A percentile compares a stretch with the other conserved stretches of the same genome.
phyloP scores from a whole-genome alignment of 495 filamentous ascomycete species.

The Tirmania nivea region DNA sequence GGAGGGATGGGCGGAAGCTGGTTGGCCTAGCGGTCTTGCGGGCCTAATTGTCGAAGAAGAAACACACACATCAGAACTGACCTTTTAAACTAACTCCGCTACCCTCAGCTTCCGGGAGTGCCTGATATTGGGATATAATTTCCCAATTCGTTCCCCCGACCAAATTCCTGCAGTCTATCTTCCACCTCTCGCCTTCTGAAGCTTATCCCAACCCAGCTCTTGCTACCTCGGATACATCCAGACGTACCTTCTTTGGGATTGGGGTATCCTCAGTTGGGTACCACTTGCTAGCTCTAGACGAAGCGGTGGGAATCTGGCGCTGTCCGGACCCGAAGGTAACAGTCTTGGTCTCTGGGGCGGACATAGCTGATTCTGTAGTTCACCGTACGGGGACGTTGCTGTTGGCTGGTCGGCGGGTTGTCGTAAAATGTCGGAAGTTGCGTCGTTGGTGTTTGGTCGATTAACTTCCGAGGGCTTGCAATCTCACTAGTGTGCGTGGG shows the following conservation, averaged over 20 bases:
- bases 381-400: too few species aligned
- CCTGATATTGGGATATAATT: background rate
- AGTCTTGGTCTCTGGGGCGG: conserved; percentile 30
- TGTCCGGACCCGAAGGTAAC: conserved; percentile 97
- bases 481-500: background rate
- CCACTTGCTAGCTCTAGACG: conserved; percentile 92
- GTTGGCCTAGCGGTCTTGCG: conserved; percentile 81
- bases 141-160: conserved; percentile 1
- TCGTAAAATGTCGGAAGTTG: too few species aligned
- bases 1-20: conserved; percentile 63
- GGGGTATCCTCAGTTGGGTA: conserved; percentile 90
- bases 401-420: too few species aligned
- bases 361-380: background rate
- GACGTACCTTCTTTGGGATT: conserved; percentile 77
- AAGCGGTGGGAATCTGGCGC: conserved; percentile 47
- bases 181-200: background rate
- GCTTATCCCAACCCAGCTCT: background rate
- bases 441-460: too few species aligned
- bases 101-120: background rate
- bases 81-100: background rate
- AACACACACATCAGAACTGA: background rate
- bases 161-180: conserved; percentile 1
- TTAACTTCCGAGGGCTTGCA: too few species aligned
- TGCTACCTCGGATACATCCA: background rate
- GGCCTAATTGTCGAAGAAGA: conserved; percentile 32